Base-by-base conservation (phyloP, 106 monocot genomes). In the Vanilla planifolia region DNA sequence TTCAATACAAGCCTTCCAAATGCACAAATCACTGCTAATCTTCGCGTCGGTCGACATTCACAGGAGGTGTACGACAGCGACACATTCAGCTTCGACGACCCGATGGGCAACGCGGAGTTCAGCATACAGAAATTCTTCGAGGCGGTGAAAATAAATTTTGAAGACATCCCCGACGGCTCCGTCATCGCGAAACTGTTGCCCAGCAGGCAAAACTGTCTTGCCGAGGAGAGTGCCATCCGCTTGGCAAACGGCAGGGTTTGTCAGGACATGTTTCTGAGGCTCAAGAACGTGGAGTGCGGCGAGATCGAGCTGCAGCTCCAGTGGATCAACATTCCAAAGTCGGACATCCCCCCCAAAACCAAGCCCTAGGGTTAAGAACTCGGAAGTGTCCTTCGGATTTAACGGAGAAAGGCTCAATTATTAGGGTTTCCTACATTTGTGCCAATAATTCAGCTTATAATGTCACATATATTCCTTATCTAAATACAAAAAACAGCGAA, bases 31-130 rank as follows among this genome's bases (percentile, higher is more conserved):
- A n/a, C n/a, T n/a, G n/a, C n/a, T n/a, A 37, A 37, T 37, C 37
- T 52, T 2, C 5, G 20, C n/a, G n/a, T n/a, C n/a, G n/a, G n/a
- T n/a, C n/a, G n/a, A n/a, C n/a, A n/a, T n/a, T 39, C 34, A 3
- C 62, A 63, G 62, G 13, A 47, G 17, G 62, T 63, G 46, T 63
- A 29, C 30, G 62, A 63, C 19, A 63, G 4, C 30, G 62, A 63
- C 30, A 6, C 4, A 30, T 63, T 63, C 46, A 47, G 30, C 43
- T 42, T 44, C 4, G 62, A 63, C 8, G 62, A 63, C 20, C 62
- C 62, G 0, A 63, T 63, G 62, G 62, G 62, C 26, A 19, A 44
- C 7, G 62, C 62, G 9, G 62, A 63, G 62, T 63, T 63, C 6
- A 29, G 30, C 30, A 63, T 63, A 6, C 9, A 15, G 20, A 1